Evolutionary conservation across 2,329 filamentous ascomycete species (phyloP), one percentile per base, ranked within the genome.

Genomic region (Apiospora hydei): DNA sequence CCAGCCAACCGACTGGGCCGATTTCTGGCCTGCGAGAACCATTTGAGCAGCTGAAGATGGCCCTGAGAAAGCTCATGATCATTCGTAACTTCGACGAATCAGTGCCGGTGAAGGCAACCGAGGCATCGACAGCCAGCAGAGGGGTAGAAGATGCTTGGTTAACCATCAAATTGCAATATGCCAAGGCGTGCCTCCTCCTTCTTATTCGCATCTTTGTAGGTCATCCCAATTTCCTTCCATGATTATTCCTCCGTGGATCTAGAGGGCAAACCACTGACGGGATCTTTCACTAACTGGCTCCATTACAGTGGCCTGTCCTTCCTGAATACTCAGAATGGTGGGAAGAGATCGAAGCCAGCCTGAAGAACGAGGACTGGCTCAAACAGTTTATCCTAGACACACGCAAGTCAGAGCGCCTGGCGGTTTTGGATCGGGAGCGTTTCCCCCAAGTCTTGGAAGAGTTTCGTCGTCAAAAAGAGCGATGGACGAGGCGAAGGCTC

Each of bases 381-480:
- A 43, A 69, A 30, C 72, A 74, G 16, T 79, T 79, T 64, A 74
- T 77, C 34, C 69, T 77, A 44, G 77, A 79, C 57, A 77, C 77
- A 10, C 72, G 70, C 38, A 72, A 46, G 24, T 73, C 70, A n/a
- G 74, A 70, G 51, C 57, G 57, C 14, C 34, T 41, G 5, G 30
- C 57, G 10, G 57, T 41, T 41, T 21, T n/a, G 11, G 4, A 14
- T 41, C 57, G 72, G 67, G 51, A 71, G n/a, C 18, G 66, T 51
- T 2, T 49, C 67, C 6, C 72, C 66, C 21, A 10, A 51, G 26
- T 67, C 57, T 46, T 72, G 57, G 21, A 69, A 38, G 64, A 64
- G 44, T 51, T 66, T 53, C 47, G 76, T 74, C 13, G 61, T 30
- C 66, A 47, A 24, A 47, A 30, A 46, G 5, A 41, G 44, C 26